phyloP scores from a whole-genome alignment of 805 yeast species.

The Brettanomyces sp. region DNA sequence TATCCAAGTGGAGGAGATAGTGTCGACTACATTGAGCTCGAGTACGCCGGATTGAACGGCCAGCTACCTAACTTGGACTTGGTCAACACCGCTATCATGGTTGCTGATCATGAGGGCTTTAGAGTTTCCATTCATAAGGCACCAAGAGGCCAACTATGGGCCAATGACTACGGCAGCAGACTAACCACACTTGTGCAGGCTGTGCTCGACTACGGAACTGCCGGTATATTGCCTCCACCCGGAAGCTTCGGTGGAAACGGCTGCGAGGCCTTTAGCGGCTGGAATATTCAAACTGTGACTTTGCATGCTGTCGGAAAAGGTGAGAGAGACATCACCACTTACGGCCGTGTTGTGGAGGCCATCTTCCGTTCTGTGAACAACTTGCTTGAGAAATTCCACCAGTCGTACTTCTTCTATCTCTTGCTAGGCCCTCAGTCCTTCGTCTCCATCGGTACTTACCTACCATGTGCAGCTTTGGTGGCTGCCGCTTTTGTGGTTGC shows the following conservation, averaged over 20 bases:
- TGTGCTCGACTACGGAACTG: constrained; percentile 53
- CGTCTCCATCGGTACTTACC: constrained; percentile 88
- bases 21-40: constrained; percentile 64
- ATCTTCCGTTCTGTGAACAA: constrained; percentile 84
- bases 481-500: constrained; percentile 64
- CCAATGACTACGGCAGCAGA: constrained; percentile 44
- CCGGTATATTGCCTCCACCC: constrained; percentile 43
- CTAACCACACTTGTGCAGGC: constrained; percentile 53
- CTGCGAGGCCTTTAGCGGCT: constrained; percentile 91
- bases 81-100: constrained; percentile 68
- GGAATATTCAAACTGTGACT: constrained; percentile 90
- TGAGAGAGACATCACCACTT: constrained; percentile 78
- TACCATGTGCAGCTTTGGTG: constrained; percentile 73
- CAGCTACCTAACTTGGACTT: constrained; percentile 91
- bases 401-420: constrained; percentile 88
- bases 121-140: constrained; percentile 58
- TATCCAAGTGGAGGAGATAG: constrained; percentile 55
- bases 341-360: constrained; percentile 86
- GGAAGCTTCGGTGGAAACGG: constrained; percentile 35
- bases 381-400: constrained; percentile 90
- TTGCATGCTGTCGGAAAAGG: constrained; percentile 45
- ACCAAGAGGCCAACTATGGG: constrained; percentile 34
- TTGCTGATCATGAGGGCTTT: constrained; percentile 70
- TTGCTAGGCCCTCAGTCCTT: constrained; percentile 68
- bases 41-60: constrained; percentile 87